Base-by-base conservation (phyloP, 129 eudicot genomes). In the Heracleum sosnowskyi region DNA sequence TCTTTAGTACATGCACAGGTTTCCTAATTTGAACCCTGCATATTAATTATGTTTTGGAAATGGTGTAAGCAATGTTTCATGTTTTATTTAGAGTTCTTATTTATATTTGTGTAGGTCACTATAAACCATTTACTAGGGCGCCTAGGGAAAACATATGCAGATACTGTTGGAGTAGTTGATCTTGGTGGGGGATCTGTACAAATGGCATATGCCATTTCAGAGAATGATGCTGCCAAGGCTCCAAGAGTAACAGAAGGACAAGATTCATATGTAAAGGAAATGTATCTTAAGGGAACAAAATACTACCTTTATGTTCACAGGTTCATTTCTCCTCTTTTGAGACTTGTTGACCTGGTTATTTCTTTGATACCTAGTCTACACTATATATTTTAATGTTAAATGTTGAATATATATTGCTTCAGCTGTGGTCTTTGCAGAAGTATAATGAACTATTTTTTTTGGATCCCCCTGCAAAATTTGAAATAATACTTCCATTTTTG, bases 111-210 rank as follows among this genome's bases (percentile, higher is more conserved):
- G 77, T 87, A 95, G 99, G 99, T 96, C 80, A 96, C 99, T 41
- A 90, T 96, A 77, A 96, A 92, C 83, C 92, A 96, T 81, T 85
- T 96, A 29, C 57, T 90, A 64, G 92, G 92, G 35, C 87, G 83
- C 62, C 81, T 96, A 79, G 99, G 99, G n/a, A 89, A 87, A 88
- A 81, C 85, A 28, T 96, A 88, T 84, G 84, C 93, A 17, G 45
- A 79, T 64, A 96, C 99, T 70, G 99, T 96, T 77, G 99, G 99
- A 79, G 97, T 96, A 47, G 96, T 92, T 81, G 99, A 96, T 86
- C 97, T 96, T 79, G 97, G 99, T 44, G 99, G 99, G 81, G 99
- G 99, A 75, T 96, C 99, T 76, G 99, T 96, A 80, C 99, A 96
- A 82, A 96, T 96, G 99, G 97, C 99, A 39, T 96, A 96, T 86